A percentile compares a stretch with the other conserved stretches of the same genome.
These are phyloP conservation scores for Paraphaeosphaeria sporulosa DNA, from an alignment of 2,329 filamentous ascomycete genomes.

Conservation along the genomic window DNA sequence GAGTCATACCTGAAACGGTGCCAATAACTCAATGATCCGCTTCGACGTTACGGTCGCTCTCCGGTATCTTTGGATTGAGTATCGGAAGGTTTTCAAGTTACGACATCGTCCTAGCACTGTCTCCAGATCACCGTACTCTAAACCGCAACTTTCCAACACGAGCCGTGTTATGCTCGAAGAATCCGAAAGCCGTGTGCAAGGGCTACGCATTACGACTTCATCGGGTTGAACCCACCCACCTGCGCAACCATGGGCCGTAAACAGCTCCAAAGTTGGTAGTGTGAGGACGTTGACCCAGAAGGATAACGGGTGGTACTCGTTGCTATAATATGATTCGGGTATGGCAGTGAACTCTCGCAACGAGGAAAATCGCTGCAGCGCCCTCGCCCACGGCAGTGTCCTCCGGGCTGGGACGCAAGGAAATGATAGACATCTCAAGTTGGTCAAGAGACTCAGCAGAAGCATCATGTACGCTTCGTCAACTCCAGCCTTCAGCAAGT, in stretches of 20 bases:
- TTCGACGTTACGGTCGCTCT: background rate
- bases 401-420: background rate
- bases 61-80: background rate
- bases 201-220: no score
- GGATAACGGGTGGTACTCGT: background rate
- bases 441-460: conserved; percentile 9
- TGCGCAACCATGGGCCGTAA: background rate
- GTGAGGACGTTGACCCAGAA: background rate
- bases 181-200: background rate
- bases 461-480: conserved; percentile 14
- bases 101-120: background rate
- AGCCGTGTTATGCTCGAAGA: background rate
- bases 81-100: background rate
- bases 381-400: background rate
- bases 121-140: background rate
- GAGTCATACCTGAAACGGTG: background rate
- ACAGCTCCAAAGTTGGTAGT: background rate
- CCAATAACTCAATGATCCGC: background rate
- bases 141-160: background rate
- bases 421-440: background rate
- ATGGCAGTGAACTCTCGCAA: conserved; percentile 1
- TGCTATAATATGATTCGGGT: background rate
- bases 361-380: background rate
- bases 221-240: background rate
- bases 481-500: conserved; percentile 13